Percentiles rank a stretch among this genome's conserved stretches.
phyloP scores from a whole-genome alignment of 1,284 basidiomycete genomes.

The Ceratobasidium sp. region DNA sequence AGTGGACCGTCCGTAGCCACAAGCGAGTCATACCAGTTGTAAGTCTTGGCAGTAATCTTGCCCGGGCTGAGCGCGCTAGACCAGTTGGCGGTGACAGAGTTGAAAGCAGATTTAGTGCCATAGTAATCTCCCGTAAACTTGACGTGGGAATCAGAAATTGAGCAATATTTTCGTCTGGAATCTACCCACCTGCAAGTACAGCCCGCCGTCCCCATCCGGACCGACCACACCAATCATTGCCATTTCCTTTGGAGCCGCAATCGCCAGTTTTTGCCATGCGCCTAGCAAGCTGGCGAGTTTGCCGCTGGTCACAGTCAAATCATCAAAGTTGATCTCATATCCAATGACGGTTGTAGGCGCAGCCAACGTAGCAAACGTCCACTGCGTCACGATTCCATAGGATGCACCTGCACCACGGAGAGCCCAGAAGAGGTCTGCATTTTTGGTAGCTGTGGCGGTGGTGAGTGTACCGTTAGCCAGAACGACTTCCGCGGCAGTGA shows the following conservation, averaged over 20 bases:
- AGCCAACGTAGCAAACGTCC: constrained; percentile 47
- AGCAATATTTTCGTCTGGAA: neutral
- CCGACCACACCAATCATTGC: constrained; percentile 36
- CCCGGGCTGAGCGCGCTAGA: constrained; percentile 15
- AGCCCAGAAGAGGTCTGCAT: constrained; percentile 48
- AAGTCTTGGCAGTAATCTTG: constrained; percentile 11
- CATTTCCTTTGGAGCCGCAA: constrained; percentile 43
- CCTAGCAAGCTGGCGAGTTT: constrained; percentile 23
- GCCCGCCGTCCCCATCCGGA: constrained; percentile 23
- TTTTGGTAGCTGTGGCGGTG: constrained; percentile 33
- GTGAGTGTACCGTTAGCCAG: constrained; percentile 48
- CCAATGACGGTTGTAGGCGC: constrained; percentile 46
- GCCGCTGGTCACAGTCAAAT: neutral
- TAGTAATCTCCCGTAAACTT: constrained; percentile 32
- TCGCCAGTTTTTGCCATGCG: constrained; percentile 42
- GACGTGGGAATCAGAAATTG: neutral
- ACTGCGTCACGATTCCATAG: constrained; percentile 48
- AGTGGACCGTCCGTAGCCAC: constrained; percentile 23
- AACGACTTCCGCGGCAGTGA: constrained; percentile 49
- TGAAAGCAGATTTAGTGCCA: constrained; percentile 27
- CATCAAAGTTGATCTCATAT: constrained; percentile 40
- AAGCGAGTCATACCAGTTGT: constrained; percentile 43
- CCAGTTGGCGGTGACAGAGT: constrained; percentile 19
- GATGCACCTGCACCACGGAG: constrained; percentile 49
- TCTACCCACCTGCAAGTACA: constrained; percentile 24